These are phyloP conservation scores for Candida frijolesensis DNA, from an alignment of 1,139 yeast genomes.

Conservation along the genomic window DNA sequence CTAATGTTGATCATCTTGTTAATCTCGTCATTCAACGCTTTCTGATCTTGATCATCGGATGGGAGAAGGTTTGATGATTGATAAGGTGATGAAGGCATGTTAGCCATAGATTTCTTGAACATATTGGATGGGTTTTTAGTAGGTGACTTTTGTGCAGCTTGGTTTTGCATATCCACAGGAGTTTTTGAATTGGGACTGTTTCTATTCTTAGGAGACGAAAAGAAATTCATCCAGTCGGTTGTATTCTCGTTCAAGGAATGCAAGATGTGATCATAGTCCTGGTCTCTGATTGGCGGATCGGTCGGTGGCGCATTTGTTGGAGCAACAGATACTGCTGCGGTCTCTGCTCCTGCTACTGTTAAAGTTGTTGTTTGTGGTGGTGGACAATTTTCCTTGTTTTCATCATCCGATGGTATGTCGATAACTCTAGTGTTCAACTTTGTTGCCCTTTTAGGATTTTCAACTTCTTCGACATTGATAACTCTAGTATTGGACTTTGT, in stretches of 20 bases:
- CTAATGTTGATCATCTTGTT: constrained; percentile 12
- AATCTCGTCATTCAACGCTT: constrained; percentile 11
- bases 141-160: constrained; percentile 13
- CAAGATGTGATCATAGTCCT: constrained; percentile 42
- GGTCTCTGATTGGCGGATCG: constrained; percentile 20
- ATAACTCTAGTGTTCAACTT: constrained; percentile 49
- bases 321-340: not conserved
- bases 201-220: constrained; percentile 49
- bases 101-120: constrained; percentile 27
- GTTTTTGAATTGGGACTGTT: constrained; percentile 49
- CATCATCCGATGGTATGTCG: constrained; percentile 26
- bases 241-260: constrained; percentile 32
- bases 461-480: constrained; percentile 30
- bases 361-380: constrained; percentile 13
- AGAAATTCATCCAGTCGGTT: constrained; percentile 41
- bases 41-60: constrained; percentile 7
- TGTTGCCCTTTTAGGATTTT: constrained; percentile 45
- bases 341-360: not conserved
- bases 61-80: constrained; percentile 6
- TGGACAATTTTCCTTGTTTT: constrained; percentile 48
- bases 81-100: constrained; percentile 49
- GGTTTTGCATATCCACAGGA: constrained; percentile 23
- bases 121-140: constrained; percentile 28
- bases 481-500: constrained; percentile 50
- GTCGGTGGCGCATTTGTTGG: constrained; percentile 10